Base-by-base conservation (phyloP, 129 eudicot species). In the Flaveria ramosissima region DNA sequence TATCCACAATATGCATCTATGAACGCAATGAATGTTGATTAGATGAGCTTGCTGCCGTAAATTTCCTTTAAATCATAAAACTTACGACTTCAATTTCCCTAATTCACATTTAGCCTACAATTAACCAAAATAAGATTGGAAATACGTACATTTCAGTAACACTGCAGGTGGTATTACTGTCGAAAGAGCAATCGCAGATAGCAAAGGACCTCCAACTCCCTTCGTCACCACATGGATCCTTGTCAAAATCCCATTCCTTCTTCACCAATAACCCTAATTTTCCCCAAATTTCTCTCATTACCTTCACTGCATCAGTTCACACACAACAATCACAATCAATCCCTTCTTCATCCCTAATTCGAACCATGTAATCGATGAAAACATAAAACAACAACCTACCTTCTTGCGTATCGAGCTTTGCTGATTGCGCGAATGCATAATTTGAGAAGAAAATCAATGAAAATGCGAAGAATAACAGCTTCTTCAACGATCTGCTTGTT, bases 121-220 rank as follows among this genome's bases (percentile, higher is more conserved):
- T 23, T 74, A 13, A 53, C 26, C 20, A 27, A 14, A 52, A 52
- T 5, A 23, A 42, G 65, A 21, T 9, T 9, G 57, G 11, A 43
- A 42, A 57, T 41, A 87, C 87, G 21, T 92, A 92, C 97, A 92
- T 81, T 43, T 75, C 19, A 46, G 74, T 47, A 27, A 89, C 20
- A 62, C 16, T 17, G 68, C 68, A 62, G 68, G 68, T 62, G 42
- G 43, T 13, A 27, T 62, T 62, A 62, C 43, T 62, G 13, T 62
- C 68, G 14, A 27, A 62, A 26, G 68, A 62, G 43, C 97, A 92
- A 81, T 89, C 87, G 62, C 97, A 92, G 16, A 55, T 32, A 55
- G 89, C 86, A 53, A 63, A 63, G 76, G 76, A 10, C 0, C 81
- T 84, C 97, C 92, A 92, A 70, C 75, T 80, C 41, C 95, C 97